Evolutionary conservation across 495 filamentous ascomycete genomes (phyloP).

Genomic region (Jackrogersella multiformis): DNA sequence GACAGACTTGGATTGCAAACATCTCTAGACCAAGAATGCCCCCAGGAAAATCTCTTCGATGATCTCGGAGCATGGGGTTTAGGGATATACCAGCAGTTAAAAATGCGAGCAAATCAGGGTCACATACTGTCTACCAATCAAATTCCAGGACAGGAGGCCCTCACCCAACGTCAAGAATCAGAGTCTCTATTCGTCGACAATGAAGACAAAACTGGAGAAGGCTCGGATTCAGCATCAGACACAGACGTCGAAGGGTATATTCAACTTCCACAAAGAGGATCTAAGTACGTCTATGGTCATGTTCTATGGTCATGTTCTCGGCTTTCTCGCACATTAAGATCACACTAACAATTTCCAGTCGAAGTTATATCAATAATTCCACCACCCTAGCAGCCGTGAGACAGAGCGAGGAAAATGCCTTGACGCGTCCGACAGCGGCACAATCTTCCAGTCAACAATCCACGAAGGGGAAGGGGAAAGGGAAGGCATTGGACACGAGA

Average conservation of each 20-base stretch:
- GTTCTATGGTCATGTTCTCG: neutral
- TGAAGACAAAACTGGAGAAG: slow-evolving; percentile 10
- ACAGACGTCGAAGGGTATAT: slow-evolving; percentile 17
- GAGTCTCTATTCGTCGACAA: slow-evolving; percentile 25
- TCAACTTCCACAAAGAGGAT: slow-evolving; percentile 21
- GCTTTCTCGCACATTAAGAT: neutral
- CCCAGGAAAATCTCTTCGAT: slow-evolving; percentile 22
- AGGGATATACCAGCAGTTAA: slow-evolving; percentile 22
- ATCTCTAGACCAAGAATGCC: slow-evolving; percentile 16
- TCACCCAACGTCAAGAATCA: neutral
- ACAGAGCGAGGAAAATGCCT: slow-evolving; percentile 26
- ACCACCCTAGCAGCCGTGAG: slow-evolving; percentile 38
- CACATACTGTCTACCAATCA: neutral
- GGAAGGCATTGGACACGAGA: slow-evolving; percentile 9
- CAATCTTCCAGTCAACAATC: slow-evolving; percentile 13
- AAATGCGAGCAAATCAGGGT: neutral
- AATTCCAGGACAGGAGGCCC: neutral
- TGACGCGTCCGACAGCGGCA: neutral
- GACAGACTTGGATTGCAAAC: slow-evolving; percentile 6
- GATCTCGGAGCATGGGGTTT: slow-evolving; percentile 36
- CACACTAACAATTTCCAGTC: slow-evolving; percentile 33
- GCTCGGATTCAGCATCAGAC: slow-evolving; percentile 29
- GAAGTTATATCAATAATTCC: slow-evolving; percentile 37
- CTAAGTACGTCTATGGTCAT: slow-evolving; percentile 24
- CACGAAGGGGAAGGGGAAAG: slow-evolving; percentile 16